Base-by-base conservation (phyloP, 169 alveolate genomes). In the Theileria parva region DNA sequence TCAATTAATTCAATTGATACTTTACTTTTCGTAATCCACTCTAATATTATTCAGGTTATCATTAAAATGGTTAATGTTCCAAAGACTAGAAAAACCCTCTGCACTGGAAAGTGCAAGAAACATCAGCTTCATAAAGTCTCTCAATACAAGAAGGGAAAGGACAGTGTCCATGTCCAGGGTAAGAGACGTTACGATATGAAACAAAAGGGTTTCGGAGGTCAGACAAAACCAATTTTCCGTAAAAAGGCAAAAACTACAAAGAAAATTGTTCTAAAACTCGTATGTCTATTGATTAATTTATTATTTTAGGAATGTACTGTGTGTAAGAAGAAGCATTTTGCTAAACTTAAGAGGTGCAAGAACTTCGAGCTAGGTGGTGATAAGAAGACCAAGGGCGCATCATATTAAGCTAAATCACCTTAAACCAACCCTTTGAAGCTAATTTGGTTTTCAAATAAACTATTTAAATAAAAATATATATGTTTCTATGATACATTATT, bases 201-300 rank as follows among this genome's bases (percentile, higher is more conserved):
- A 93, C 99, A 98, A 93, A 94, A 95, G 51, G 99, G 99, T 77
- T 98, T 95, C 88, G 99, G 99, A 61, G 99, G 99, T 34, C 98
- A 98, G 88, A 97, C 99, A 81, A 98, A 98, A 92, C 99, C 99
- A 61, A 95, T 97, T 85, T 96, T 97, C 95, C 95, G 98, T 91
- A 97, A 97, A 95, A 98, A 97, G 94, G 99, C 99, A 25, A 98
- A 97, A 95, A 96, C 99, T 64, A 98, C 99, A 69, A 98, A 98
- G 96, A 98, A 97, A 93, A 96, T 98, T 85, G 98, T 97, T 72
- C 96, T 98, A 73, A 96, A 96, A 87, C 92, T 95, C 87, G 93
- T 87, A 86, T 80, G 91, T 39, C 50, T 23, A 23, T 17, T 34
- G 17, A 51, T 65, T 79, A 21, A 39, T 76, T 61, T 25, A 57